These are phyloP conservation scores for Annona cherimola DNA, from an alignment of 164 flowering plant genomes.

Conservation along the genomic window DNA sequence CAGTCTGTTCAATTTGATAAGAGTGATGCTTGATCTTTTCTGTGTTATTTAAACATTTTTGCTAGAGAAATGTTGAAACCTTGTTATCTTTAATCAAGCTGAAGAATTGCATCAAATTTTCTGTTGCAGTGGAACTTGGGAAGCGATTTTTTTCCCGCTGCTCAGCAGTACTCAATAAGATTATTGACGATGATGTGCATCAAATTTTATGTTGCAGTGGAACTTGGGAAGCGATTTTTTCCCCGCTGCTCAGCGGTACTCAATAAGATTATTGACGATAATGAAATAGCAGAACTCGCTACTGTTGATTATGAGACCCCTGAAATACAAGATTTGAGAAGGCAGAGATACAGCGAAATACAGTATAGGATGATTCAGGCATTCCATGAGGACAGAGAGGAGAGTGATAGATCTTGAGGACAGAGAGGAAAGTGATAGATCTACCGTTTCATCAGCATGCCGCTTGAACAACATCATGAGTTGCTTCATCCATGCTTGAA, in stretches of 20 bases:
- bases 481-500: neutral
- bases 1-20: no score
- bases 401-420: conserved; percentile 29
- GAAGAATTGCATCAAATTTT: no score
- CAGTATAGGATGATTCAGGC: conserved; percentile 54
- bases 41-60: no score
- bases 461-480: conserved; percentile 15
- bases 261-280: conserved; percentile 67
- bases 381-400: conserved; percentile 63
- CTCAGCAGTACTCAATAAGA: no score
- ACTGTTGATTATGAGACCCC: conserved; percentile 27
- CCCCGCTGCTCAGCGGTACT: conserved; percentile 80
- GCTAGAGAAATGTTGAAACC: neutral
- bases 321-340: conserved; percentile 48
- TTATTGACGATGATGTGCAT: no score
- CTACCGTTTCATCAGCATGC: conserved; percentile 35
- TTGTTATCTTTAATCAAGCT: no score
- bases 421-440: conserved; percentile 35
- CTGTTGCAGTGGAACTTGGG: no score
- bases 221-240: conserved; percentile 76
- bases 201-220: conserved; percentile 39
- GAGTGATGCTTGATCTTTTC: no score
- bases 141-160: no score
- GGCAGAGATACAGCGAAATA: conserved; percentile 51
- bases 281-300: conserved; percentile 52